Conservation (phyloP, 768 basidiomycete species). For the Hortiboletus flavorubellus region DNA sequence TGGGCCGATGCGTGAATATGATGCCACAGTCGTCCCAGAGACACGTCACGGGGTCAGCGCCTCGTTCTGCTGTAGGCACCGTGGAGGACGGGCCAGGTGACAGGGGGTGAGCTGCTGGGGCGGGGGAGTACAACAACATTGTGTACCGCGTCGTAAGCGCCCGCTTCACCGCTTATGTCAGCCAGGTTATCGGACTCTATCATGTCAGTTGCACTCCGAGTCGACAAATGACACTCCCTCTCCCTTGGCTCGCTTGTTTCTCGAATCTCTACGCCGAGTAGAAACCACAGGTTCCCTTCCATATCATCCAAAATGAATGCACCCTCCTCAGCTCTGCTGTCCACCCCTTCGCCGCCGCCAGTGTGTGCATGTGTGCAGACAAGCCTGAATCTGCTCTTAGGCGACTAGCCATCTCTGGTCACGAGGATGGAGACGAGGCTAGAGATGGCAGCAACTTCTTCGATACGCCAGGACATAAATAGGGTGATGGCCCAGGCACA, state of each 20-base stretch:
- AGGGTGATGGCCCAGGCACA: slow-evolving; percentile 50
- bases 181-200: background rate
- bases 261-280: slow-evolving; percentile 50
- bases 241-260: slow-evolving; percentile 56
- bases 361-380: slow-evolving; percentile 38
- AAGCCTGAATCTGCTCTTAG: slow-evolving; percentile 40
- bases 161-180: no score
- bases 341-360: slow-evolving; percentile 49
- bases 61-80: slow-evolving; percentile 17
- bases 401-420: slow-evolving; percentile 32
- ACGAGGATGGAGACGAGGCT: slow-evolving; percentile 36
- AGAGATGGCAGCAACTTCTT: slow-evolving; percentile 44
- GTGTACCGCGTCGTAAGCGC: no score
- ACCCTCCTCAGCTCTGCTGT: slow-evolving; percentile 46
- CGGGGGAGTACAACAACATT: no score
- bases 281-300: slow-evolving; percentile 45
- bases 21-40: slow-evolving; percentile 80
- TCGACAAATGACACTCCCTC: slow-evolving; percentile 44
- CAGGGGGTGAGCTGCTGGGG: no score
- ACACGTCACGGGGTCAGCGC: slow-evolving; percentile 66
- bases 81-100: slow-evolving; percentile 24
- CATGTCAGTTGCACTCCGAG: slow-evolving; percentile 42
- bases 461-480: slow-evolving; percentile 53
- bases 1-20: slow-evolving; percentile 69
- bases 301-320: slow-evolving; percentile 50